These are phyloP conservation scores for Backusella morwellensis DNA, from an alignment of 192 early-diverging fungal genomes.

Conservation along the genomic window DNA sequence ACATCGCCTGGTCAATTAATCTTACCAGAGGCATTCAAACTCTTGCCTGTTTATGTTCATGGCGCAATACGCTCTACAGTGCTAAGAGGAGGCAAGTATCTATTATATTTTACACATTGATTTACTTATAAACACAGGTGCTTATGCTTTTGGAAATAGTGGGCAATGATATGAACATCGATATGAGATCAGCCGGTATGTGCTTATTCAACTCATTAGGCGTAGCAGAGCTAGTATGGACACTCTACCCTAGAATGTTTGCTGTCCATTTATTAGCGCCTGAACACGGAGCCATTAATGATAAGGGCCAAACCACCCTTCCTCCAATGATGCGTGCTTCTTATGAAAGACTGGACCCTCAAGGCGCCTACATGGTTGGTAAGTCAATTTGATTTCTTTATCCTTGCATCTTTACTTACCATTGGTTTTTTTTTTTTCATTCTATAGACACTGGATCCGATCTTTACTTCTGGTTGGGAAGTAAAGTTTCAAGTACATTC, in stretches of 20 bases:
- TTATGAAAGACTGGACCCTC: conserved; percentile 68
- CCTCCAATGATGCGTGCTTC: conserved; percentile 73
- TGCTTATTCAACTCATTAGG: conserved; percentile 73
- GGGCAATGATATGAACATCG: conserved; percentile 64
- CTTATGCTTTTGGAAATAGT: conserved; percentile 14
- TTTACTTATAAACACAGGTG: neutral
- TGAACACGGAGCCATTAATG: conserved; percentile 30
- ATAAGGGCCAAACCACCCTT: conserved; percentile 57
- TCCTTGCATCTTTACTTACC: neutral
- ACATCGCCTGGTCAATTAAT: conserved; percentile 95
- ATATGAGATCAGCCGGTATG: conserved; percentile 83
- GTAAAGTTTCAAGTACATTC: conserved; percentile 55
- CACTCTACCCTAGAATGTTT: conserved; percentile 84
- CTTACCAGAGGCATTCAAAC: conserved; percentile 93
- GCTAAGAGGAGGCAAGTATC: conserved; percentile 65
- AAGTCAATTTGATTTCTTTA: neutral
- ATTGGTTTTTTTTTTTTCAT: neutral
- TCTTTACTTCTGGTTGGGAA: conserved; percentile 86
- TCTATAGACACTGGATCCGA: conserved; percentile 71
- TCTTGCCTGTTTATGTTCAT: conserved; percentile 87
- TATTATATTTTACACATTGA: neutral
- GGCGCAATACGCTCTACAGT: conserved; percentile 80
- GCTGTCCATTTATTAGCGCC: conserved; percentile 20
- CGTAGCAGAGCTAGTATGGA: conserved; percentile 70
- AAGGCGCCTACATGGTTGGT: conserved; percentile 84